A percentile compares a stretch with the other conserved stretches of the same genome.
phyloP scores from a whole-genome alignment of 805 yeast genomes.

The Cyberlindnera veronae region DNA sequence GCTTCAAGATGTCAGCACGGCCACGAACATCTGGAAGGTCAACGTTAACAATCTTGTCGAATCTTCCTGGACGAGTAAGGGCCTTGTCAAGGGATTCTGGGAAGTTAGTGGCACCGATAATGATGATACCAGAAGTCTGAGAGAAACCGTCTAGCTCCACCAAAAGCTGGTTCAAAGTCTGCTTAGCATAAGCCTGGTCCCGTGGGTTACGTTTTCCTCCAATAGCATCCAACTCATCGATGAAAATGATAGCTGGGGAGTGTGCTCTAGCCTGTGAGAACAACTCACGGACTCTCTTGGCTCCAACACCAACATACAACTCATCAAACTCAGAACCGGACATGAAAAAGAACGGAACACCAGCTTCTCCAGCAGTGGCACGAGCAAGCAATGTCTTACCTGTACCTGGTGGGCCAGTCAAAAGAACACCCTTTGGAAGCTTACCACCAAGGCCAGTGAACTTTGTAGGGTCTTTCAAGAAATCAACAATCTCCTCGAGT shows the following conservation, averaged over 20 bases:
- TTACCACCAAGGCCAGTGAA: constrained; percentile 97
- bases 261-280: constrained; percentile 90
- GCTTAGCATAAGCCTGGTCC: constrained; percentile 98
- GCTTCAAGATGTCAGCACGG: constrained; percentile 85
- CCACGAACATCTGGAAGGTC: constrained; percentile 98
- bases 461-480: constrained; percentile 91
- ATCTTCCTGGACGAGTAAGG: constrained; percentile 95
- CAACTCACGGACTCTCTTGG: constrained; percentile 92
- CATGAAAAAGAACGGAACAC: constrained; percentile 98
- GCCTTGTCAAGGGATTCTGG: constrained; percentile 97
- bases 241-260: constrained; percentile 95
- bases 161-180: constrained; percentile 90
- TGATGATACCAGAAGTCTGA: constrained; percentile 88
- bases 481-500: constrained; percentile 96
- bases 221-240: constrained; percentile 97
- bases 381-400: constrained; percentile 96
- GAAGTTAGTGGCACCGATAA: constrained; percentile 97
- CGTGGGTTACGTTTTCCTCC: constrained; percentile 97
- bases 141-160: constrained; percentile 96
- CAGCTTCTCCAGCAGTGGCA: constrained; percentile 99
- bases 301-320: constrained; percentile 98
- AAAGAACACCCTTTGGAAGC: constrained; percentile 91
- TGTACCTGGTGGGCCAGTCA: constrained; percentile 99
- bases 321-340: constrained; percentile 98
- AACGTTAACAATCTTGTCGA: constrained; percentile 92